Conservation (phyloP, 805 yeast species). For the Ogataea nakhonphanomensis region DNA sequence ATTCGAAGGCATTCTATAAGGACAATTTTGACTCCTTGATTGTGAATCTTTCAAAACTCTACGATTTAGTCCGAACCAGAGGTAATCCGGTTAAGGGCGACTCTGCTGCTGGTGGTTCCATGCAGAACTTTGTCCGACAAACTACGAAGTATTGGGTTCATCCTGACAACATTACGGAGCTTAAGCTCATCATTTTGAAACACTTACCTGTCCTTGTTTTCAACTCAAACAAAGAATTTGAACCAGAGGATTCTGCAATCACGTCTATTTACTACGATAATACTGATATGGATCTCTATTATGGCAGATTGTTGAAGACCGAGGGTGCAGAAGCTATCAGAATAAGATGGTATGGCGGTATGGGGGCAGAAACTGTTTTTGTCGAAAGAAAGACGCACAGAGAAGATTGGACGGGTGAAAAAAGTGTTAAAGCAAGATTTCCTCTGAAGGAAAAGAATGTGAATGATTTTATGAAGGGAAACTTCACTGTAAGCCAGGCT, state of each 20-base stretch:
- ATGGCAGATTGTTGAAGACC: constrained; percentile 90
- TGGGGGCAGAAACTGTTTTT: constrained; percentile 86
- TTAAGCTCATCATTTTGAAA: constrained; percentile 86
- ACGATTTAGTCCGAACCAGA: constrained; percentile 90
- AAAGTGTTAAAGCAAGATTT: constrained; percentile 97
- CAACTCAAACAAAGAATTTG: constrained; percentile 94
- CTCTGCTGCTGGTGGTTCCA: constrained; percentile 96
- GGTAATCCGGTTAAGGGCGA: constrained; percentile 96
- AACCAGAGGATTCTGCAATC: constrained; percentile 90
- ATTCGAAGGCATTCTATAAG: constrained; percentile 92
- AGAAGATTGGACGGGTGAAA: constrained; percentile 99
- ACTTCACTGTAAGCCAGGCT: constrained; percentile 81
- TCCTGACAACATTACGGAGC: constrained; percentile 95
- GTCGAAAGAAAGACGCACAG: constrained; percentile 98
- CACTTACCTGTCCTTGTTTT: constrained; percentile 96
- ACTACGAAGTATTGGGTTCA: constrained; percentile 99
- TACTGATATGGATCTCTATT: constrained; percentile 81
- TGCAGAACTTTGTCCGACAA: constrained; percentile 97
- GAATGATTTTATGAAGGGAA: constrained; percentile 79
- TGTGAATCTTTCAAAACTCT: constrained; percentile 82
- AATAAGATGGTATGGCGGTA: constrained; percentile 98
- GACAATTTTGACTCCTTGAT: constrained; percentile 89
- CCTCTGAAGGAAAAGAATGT: constrained; percentile 88
- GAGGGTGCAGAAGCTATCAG: constrained; percentile 99
- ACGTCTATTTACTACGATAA: constrained; percentile 96